A percentile compares a stretch with the other conserved stretches of the same genome.
These are phyloP conservation scores for Isatis tinctoria DNA, from an alignment of 345 rosid species.

Conservation along the genomic window DNA sequence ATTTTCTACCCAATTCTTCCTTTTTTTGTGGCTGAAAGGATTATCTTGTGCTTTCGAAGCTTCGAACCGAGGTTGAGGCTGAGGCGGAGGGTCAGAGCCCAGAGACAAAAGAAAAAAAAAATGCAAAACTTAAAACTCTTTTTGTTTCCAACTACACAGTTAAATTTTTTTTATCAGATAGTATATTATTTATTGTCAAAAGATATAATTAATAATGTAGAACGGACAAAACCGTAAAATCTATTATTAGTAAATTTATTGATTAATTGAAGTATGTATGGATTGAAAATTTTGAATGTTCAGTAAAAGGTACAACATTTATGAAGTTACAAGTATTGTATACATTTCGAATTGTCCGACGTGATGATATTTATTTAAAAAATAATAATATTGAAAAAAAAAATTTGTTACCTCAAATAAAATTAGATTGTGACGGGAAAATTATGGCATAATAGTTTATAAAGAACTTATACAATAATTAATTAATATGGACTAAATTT, in stretches of 20 bases:
- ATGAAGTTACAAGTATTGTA: too few relatives aligned
- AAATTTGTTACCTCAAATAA: neutral
- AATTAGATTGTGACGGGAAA: neutral
- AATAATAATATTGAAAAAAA: neutral
- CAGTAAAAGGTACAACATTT: too few relatives aligned
- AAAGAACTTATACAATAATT: neutral
- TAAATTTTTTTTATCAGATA: too few relatives aligned
- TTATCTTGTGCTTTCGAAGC: neutral
- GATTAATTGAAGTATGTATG: neutral
- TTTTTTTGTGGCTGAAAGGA: constrained; percentile 8
- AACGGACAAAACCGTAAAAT: too few relatives aligned
- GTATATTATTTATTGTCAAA: too few relatives aligned
- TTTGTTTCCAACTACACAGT: too few relatives aligned
- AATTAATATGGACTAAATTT: neutral
- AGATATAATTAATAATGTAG: too few relatives aligned
- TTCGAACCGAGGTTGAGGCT: neutral
- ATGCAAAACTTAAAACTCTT: too few relatives aligned
- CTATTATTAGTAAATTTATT: too few relatives aligned
- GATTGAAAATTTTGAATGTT: neutral
- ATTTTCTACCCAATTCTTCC: neutral
- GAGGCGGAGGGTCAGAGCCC: neutral
- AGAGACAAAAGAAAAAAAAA: neutral
- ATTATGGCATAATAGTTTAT: neutral
- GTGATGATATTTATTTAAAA: too few relatives aligned
- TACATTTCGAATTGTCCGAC: too few relatives aligned